Evolutionary conservation across 2,329 filamentous ascomycete species (phyloP), one percentile per base, ranked within the genome.

Genomic region (Aspergillaceae sp.): DNA sequence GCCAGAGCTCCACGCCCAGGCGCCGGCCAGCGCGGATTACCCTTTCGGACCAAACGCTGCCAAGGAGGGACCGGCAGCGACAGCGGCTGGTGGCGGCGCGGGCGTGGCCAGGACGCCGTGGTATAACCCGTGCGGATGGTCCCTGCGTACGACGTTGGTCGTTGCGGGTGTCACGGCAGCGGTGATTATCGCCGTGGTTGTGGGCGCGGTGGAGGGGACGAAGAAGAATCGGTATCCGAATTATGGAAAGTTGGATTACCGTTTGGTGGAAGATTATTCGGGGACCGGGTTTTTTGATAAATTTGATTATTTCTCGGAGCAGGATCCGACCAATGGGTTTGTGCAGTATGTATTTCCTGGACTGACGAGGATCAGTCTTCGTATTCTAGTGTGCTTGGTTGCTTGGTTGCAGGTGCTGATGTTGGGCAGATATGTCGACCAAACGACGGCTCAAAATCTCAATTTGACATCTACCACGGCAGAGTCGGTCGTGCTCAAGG

Each of bases 401-500:
- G 3, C 7, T 29, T 28, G 5, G 2, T 6, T 32, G 30, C 8
- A 32, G 30, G 8, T 6, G n/a, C 40, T 41, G 30, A 41, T 8
- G 40, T 3, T 38, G 9, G 11, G 28, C 11, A 65, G 54, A 49
- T 75, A 71, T 52, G 70, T 75, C 19, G 63, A 69, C 51, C 55
- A 60, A 40, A 46, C 57, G 1, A 61, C 67, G 1, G 62, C 68
- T 1, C 49, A 42, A 2, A 43, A 43, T 9, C 48, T 65, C 4
- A 86, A 86, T 63, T 72, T 86, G 30, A 85, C 83, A 0, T 79
- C 78, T 54, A 77, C 80, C 4, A 73, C 74, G 1, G 55, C 68
- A 1, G 64, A 66, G 35, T 71, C 76, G 0, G 80, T 80, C 7
- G 56, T 84, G 11, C 60, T 86, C 29, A 71, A 68, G 38, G 82